Evolutionary conservation across 176 grass and related monocot species (phyloP).

Genomic region (Aegilops bicornis): DNA sequence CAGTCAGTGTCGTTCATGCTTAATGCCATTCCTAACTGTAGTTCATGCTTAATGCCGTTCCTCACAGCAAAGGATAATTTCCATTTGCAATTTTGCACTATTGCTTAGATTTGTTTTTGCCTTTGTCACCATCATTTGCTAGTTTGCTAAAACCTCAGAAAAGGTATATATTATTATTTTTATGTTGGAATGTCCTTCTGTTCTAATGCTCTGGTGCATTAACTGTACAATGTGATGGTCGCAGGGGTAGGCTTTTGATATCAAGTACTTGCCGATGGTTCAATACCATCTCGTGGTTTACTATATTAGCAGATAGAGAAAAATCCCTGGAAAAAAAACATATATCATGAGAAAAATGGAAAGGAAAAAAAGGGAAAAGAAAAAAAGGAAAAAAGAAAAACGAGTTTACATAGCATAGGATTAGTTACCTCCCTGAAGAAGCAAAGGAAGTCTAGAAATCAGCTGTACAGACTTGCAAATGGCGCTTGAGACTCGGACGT

Average conservation of each 20-base stretch:
- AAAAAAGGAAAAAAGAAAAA: not conserved
- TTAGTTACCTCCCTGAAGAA: slow-evolving; percentile 32
- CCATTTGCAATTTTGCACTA: not conserved
- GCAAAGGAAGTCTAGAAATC: slow-evolving; percentile 37
- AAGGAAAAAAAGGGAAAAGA: slow-evolving; percentile 10
- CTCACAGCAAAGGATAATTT: not conserved
- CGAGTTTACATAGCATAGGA: slow-evolving; percentile 10
- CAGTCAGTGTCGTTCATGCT: not conserved
- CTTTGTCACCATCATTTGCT: slow-evolving; percentile 4
- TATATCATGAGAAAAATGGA: not conserved
- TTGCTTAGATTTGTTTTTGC: not conserved
- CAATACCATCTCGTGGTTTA: slow-evolving; percentile 13
- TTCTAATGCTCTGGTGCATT: slow-evolving; percentile 38
- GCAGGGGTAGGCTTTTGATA: slow-evolving; percentile 59
- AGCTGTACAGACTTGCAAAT: slow-evolving; percentile 13
- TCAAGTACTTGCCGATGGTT: slow-evolving; percentile 22
- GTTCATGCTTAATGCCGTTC: not conserved
- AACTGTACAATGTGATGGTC: slow-evolving; percentile 53
- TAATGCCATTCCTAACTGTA: not conserved
- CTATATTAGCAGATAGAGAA: slow-evolving; percentile 18
- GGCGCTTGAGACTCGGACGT: slow-evolving; percentile 24
- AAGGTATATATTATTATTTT: not conserved
- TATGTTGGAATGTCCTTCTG: not conserved
- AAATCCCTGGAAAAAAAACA: slow-evolving; percentile 27
- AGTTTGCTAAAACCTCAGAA: not conserved